Base-by-base conservation (phyloP, 768 basidiomycete species). In the Auricularia sp. region DNA sequence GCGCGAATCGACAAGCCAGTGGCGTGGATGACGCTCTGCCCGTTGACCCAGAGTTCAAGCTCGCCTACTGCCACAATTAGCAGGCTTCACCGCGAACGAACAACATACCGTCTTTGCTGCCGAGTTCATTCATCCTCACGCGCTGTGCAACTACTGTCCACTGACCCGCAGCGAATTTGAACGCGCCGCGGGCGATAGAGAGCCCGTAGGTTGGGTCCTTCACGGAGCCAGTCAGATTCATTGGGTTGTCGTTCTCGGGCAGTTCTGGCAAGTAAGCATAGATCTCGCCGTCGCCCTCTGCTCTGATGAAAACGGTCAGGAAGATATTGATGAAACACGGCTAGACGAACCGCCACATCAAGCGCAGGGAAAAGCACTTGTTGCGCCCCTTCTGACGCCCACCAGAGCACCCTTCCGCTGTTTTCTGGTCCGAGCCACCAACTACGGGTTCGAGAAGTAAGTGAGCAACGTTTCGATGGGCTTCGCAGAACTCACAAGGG, bases 61-160 rank as follows among this genome's bases (percentile, higher is more conserved):
- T 88, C 84, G 23, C 87, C 87, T 87, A 2, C 39, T 42, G 39
- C 7, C 39, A 14, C 12, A 7, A 14, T 42, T 0, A 42, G 12
- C 8, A 16, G 36, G 23, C 33, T 14, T 35, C 47, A 64, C 63
- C 64, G 68, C 60, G 71, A 66, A 61, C 62, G 66, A 53, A 56
- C 70, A 75, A 42, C 39, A 35, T 67, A 67, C 91, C 91, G 70
- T 93, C 87, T 14, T 81, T 78, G 72, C 81, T 68, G 16, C 86
- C 87, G 51, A 79, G 11, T 21, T 18, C 16, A 59, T 94, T 94
- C 69, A 93, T 82, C 72, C 80, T 80, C 62, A 92, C 81, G 66
- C 90, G 83, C 75, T 90, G 80, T 35, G 79, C 76, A 67, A 92
- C 79, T n/a, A 82, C 83, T 23, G 81, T 86, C 85, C 90, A 89